Percentiles rank a stretch among this genome's conserved stretches.
Conservation (phyloP, 1,284 basidiomycete species). For the Farysia itapuensis region DNA sequence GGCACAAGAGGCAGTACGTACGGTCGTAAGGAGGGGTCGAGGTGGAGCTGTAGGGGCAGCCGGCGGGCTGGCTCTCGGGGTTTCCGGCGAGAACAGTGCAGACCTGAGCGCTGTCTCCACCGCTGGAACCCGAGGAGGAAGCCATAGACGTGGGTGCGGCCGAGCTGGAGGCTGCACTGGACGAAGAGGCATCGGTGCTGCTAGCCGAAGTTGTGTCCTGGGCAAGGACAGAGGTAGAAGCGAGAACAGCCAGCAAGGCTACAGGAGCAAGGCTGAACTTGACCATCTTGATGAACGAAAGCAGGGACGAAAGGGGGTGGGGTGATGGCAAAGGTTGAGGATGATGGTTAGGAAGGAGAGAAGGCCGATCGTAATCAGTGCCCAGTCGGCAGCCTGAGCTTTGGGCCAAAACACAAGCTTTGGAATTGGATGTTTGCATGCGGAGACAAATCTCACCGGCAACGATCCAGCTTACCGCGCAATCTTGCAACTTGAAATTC, state of each 20-base stretch:
- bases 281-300: no score
- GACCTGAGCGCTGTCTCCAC: slow-evolving; percentile 6
- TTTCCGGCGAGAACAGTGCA: slow-evolving; percentile 43
- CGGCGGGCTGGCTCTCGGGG: slow-evolving; percentile 11
- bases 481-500: no score
- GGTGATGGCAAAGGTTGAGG: no score
- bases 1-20: no score
- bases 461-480: no score
- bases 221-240: slow-evolving; percentile 34
- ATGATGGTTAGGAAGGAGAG: no score
- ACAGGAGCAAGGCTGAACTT: slow-evolving; percentile 46
- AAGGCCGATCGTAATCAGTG: no score
- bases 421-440: no score
- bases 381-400: no score
- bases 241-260: slow-evolving; percentile 40
- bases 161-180: background rate
- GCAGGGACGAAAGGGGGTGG: no score
- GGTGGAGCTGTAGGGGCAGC: slow-evolving; percentile 47
- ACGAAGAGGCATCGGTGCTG: slow-evolving; percentile 1
- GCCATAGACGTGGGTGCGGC: slow-evolving; percentile 22
- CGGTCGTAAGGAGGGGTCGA: slow-evolving; percentile 45
- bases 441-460: no score
- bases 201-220: slow-evolving; percentile 19
- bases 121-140: slow-evolving; percentile 9
- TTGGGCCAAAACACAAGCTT: no score